Percentiles rank a stretch among this genome's conserved stretches.
These are phyloP conservation scores for Rhizopogon vinicolor DNA, from an alignment of 768 basidiomycete genomes.

Conservation along the genomic window DNA sequence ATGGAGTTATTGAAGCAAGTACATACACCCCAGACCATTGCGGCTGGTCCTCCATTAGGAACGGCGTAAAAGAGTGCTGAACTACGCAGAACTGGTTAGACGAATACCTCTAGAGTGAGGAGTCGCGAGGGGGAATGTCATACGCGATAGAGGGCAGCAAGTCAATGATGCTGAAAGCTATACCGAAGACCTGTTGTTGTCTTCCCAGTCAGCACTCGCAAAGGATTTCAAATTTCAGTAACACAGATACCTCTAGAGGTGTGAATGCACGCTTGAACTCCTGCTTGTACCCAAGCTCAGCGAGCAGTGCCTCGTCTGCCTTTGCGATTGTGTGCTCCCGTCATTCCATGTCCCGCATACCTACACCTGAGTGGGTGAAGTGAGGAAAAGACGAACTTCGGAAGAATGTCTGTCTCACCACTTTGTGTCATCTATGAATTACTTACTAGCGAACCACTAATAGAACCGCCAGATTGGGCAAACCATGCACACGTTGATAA, in stretches of 20 bases:
- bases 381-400: neutral
- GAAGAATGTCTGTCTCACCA: neutral
- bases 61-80: constrained; percentile 42
- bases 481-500: no score
- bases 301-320: constrained; percentile 16
- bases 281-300: constrained; percentile 23
- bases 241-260: constrained; percentile 21
- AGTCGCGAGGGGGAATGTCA: constrained; percentile 11
- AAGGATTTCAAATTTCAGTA: neutral
- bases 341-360: neutral
- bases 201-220: neutral
- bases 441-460: no score
- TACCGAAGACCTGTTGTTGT: constrained; percentile 54
- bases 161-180: constrained; percentile 69
- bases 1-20: constrained; percentile 8
- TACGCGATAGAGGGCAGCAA: constrained; percentile 39
- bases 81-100: constrained; percentile 15
- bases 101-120: neutral
- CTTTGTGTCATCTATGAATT: no score
- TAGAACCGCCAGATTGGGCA: no score
- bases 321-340: neutral
- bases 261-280: constrained; percentile 34
- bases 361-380: neutral
- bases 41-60: constrained; percentile 45
- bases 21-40: constrained; percentile 42